phyloP scores from a whole-genome alignment of 2,329 filamentous ascomycete genomes.

The Colletotrichum tofieldiae region DNA sequence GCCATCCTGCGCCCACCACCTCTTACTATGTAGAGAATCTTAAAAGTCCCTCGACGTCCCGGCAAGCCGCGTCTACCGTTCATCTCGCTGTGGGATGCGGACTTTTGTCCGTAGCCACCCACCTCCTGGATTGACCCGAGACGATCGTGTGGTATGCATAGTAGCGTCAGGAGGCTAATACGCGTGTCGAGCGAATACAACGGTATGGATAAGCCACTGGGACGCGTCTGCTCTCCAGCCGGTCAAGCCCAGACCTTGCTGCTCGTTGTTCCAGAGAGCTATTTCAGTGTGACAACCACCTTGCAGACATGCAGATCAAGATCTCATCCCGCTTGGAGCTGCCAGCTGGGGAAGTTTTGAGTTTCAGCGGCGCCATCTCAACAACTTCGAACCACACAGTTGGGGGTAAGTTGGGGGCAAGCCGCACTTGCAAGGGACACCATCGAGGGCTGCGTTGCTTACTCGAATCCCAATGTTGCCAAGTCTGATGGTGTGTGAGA shows the following conservation, averaged over 20 bases:
- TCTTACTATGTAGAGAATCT: background rate
- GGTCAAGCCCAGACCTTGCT: conserved; percentile 23
- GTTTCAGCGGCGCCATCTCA: conserved; percentile 32
- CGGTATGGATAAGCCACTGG: background rate
- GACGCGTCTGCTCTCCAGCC: conserved; percentile 8
- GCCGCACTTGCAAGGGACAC: conserved; percentile 4
- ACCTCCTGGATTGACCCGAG: background rate
- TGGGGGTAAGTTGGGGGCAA: conserved; percentile 10
- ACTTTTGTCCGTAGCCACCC: conserved; percentile 1
- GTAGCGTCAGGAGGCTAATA: background rate
- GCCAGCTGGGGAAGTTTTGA: conserved; percentile 27
- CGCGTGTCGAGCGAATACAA: background rate
- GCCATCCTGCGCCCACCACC: background rate
- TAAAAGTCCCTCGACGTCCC: background rate
- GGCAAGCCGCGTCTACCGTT: background rate
- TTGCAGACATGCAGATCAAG: conserved; percentile 17
- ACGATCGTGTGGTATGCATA: background rate
- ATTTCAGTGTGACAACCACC: conserved; percentile 16
- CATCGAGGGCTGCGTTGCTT: conserved; percentile 1
- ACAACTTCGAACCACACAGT: conserved; percentile 14
- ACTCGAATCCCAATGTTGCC: background rate
- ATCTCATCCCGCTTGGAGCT: conserved; percentile 18
- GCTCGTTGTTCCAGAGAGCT: conserved; percentile 14
- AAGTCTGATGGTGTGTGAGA: conserved; percentile 10
- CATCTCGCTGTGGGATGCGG: conserved; percentile 18